Evolutionary conservation across 768 basidiomycete genomes (phyloP).

Genomic region (Candolleomyces efflorescens): DNA sequence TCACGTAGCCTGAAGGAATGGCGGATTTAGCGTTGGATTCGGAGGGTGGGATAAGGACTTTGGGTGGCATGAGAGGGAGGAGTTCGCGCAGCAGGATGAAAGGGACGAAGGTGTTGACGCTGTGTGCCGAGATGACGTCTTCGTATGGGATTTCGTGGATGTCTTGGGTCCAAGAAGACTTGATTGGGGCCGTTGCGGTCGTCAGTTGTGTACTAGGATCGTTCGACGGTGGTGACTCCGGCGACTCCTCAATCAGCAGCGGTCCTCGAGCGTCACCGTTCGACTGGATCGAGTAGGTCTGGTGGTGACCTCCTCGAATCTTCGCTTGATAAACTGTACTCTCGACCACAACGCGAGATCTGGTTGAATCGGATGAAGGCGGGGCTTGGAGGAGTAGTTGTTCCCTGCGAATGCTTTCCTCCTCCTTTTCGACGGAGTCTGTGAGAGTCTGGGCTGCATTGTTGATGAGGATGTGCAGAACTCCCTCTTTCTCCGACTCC

Average conservation of each 20-base stretch:
- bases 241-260: constrained; percentile 1
- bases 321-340: constrained; percentile 1
- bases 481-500: constrained; percentile 7
- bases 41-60: neutral
- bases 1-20: constrained; percentile 20
- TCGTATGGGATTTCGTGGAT: constrained; percentile 31
- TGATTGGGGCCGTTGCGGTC: neutral
- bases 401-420: constrained; percentile 22
- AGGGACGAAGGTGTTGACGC: constrained; percentile 33
- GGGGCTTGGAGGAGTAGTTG: constrained; percentile 9
- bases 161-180: constrained; percentile 30
- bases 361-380: neutral
- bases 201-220: neutral
- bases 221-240: too few relatives aligned
- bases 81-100: constrained; percentile 32
- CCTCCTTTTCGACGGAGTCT: constrained; percentile 22
- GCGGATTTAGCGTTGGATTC: neutral
- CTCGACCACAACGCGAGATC: neutral
- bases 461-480: constrained; percentile 29
- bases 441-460: constrained; percentile 34
- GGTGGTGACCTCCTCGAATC: constrained; percentile 6
- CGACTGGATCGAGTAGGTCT: neutral
- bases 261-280: neutral
- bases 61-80: constrained; percentile 22
- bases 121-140: constrained; percentile 31